Conservation (phyloP, 2,329 filamentous ascomycete genomes). For the Xylariales sp. region DNA sequence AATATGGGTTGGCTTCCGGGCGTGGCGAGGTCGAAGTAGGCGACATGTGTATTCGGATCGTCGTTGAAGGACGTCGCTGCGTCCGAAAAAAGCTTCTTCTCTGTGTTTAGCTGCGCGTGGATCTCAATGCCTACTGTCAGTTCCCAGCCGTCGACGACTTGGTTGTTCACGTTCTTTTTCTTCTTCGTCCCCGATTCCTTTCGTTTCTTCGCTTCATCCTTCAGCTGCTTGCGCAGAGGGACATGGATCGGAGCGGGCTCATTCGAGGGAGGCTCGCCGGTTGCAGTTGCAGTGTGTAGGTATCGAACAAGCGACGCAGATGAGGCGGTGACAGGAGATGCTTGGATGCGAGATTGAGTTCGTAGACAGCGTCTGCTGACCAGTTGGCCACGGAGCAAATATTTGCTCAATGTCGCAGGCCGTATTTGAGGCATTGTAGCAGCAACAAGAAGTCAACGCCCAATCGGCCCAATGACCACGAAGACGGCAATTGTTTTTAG, state of each 20-base stretch:
- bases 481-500: neutral
- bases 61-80: slow-evolving; percentile 74
- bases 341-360: slow-evolving; percentile 23
- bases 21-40: slow-evolving; percentile 87
- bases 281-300: slow-evolving; percentile 51
- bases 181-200: slow-evolving; percentile 59
- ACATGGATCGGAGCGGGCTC: slow-evolving; percentile 47
- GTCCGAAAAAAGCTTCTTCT: slow-evolving; percentile 87
- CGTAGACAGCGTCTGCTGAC: slow-evolving; percentile 57
- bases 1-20: slow-evolving; percentile 91
- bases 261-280: slow-evolving; percentile 41
- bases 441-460: neutral
- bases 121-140: slow-evolving; percentile 97
- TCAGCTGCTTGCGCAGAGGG: slow-evolving; percentile 77
- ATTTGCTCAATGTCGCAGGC: slow-evolving; percentile 59
- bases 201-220: slow-evolving; percentile 70
- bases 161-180: slow-evolving; percentile 59
- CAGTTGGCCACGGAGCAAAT: slow-evolving; percentile 61
- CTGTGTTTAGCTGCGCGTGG: slow-evolving; percentile 93
- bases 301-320: slow-evolving; percentile 31
- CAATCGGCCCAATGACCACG: neutral
- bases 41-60: slow-evolving; percentile 85
- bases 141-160: slow-evolving; percentile 80
- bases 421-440: slow-evolving; percentile 58
- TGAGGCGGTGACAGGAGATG: slow-evolving; percentile 19